These are phyloP conservation scores for Phyllosticta citrichinensis DNA, from an alignment of 2,329 filamentous ascomycete species.

Conservation along the genomic window DNA sequence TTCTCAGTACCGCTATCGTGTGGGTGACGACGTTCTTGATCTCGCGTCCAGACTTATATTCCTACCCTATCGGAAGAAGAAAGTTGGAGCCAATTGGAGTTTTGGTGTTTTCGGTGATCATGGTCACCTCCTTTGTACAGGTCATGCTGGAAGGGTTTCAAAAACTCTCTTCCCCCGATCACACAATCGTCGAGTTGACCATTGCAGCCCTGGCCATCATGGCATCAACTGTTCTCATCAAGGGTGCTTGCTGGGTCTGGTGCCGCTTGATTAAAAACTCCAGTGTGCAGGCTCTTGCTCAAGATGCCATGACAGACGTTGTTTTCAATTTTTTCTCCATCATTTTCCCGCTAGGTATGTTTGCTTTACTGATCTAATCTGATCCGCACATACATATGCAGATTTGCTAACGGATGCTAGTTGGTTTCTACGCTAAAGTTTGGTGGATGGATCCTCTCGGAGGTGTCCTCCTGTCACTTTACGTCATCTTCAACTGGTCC, in stretches of 20 bases:
- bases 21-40: slow-evolving; percentile 70
- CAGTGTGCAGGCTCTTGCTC: slow-evolving; percentile 68
- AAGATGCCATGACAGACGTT: slow-evolving; percentile 63
- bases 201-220: slow-evolving; percentile 69
- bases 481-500: slow-evolving; percentile 74
- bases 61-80: slow-evolving; percentile 68
- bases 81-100: slow-evolving; percentile 71
- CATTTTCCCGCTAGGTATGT: slow-evolving; percentile 63
- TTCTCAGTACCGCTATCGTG: slow-evolving; percentile 71
- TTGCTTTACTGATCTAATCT: not conserved
- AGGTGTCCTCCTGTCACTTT: slow-evolving; percentile 64
- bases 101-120: slow-evolving; percentile 72
- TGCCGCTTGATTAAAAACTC: slow-evolving; percentile 79
- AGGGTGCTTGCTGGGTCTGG: slow-evolving; percentile 76
- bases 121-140: slow-evolving; percentile 77
- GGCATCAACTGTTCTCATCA: slow-evolving; percentile 70
- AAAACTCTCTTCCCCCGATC: slow-evolving; percentile 51
- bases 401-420: slow-evolving; percentile 19
- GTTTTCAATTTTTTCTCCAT: slow-evolving; percentile 88
- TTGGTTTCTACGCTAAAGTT: slow-evolving; percentile 63
- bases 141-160: slow-evolving; percentile 62
- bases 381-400: not conserved
- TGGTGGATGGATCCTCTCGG: slow-evolving; percentile 82
- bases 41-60: slow-evolving; percentile 61
- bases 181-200: slow-evolving; percentile 61